phyloP scores from a whole-genome alignment of 2,329 filamentous ascomycete species.

The Aspergillus uvarum region DNA sequence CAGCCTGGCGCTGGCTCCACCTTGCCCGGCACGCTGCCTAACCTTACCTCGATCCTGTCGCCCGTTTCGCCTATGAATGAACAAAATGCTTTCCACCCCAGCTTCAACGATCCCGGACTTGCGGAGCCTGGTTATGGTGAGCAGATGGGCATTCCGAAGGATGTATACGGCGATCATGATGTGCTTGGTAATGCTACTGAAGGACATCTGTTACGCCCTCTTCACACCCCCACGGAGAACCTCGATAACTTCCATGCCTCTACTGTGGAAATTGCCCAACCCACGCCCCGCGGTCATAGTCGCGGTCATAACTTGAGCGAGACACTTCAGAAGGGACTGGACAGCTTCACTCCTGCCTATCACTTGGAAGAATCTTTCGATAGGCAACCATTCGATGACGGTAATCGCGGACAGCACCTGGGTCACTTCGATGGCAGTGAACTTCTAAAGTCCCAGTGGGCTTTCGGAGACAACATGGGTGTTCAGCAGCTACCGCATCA shows the following conservation, averaged over 20 bases:
- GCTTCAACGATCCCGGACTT: slow-evolving; percentile 29
- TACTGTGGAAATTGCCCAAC: slow-evolving; percentile 57
- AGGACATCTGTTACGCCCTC: slow-evolving; percentile 28
- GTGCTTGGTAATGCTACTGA: slow-evolving; percentile 21
- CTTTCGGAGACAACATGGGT: slow-evolving; percentile 30
- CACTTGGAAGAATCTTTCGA: slow-evolving; percentile 78
- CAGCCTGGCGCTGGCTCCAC: slow-evolving; percentile 59
- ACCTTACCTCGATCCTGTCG: slow-evolving; percentile 55
- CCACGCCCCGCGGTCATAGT: slow-evolving; percentile 58
- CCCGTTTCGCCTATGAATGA: slow-evolving; percentile 65
- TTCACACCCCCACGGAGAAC: slow-evolving; percentile 32
- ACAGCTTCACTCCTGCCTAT: slow-evolving; percentile 66
- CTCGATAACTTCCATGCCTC: slow-evolving; percentile 44
- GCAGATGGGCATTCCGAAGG: slow-evolving; percentile 20
- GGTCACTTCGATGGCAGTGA: slow-evolving; percentile 28
- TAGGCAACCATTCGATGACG: slow-evolving; percentile 75
- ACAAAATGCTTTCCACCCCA: slow-evolving; percentile 40
- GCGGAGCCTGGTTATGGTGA: slow-evolving; percentile 31
- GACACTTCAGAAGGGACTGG: slow-evolving; percentile 78
- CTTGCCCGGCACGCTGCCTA: slow-evolving; percentile 45
- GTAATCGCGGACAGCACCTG: slow-evolving; percentile 54
- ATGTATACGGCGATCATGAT: slow-evolving; percentile 33
- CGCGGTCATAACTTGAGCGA: slow-evolving; percentile 69
- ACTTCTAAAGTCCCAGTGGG: slow-evolving; percentile 39
- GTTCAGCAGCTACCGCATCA: slow-evolving; percentile 28